phyloP scores from a whole-genome alignment of 495 filamentous ascomycete species.

The Aspergillus nidulans region DNA sequence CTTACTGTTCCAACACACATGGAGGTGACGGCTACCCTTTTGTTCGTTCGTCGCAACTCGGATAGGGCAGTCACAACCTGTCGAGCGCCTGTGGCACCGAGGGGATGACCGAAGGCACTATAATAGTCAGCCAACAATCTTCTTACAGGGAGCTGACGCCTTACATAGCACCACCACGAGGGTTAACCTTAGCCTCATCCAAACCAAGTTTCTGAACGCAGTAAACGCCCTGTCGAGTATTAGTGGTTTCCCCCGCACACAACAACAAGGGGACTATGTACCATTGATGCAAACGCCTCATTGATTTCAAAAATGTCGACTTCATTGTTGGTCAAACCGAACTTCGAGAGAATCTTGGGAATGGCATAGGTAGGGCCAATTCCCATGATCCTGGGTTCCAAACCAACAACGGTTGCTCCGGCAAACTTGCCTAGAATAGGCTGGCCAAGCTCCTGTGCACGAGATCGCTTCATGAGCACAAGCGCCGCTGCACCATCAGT shows the following conservation, averaged over 20 bases:
- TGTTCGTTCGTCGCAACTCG: slow-evolving; percentile 69
- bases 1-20: slow-evolving; percentile 81
- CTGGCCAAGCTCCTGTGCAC: slow-evolving; percentile 75
- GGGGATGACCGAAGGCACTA: slow-evolving; percentile 72
- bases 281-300: slow-evolving; percentile 96
- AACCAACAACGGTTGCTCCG: slow-evolving; percentile 79
- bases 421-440: slow-evolving; percentile 91
- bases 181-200: slow-evolving; percentile 83
- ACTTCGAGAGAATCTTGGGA: slow-evolving; percentile 83
- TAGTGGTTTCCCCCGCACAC: slow-evolving; percentile 2
- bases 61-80: slow-evolving; percentile 83
- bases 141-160: slow-evolving; percentile 5
- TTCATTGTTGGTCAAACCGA: slow-evolving; percentile 70
- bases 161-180: slow-evolving; percentile 71
- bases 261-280: slow-evolving; percentile 23
- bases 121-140: not conserved
- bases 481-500: slow-evolving; percentile 91
- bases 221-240: slow-evolving; percentile 60
- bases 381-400: slow-evolving; percentile 92
- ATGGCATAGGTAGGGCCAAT: slow-evolving; percentile 91
- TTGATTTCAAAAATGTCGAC: slow-evolving; percentile 91
- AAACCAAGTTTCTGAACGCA: slow-evolving; percentile 73
- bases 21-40: slow-evolving; percentile 75
- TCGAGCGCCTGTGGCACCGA: slow-evolving; percentile 72
- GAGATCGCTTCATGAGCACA: slow-evolving; percentile 88